Percentiles rank a stretch among this genome's conserved stretches.
These are phyloP conservation scores for Candida pseudoviswanathii DNA, from an alignment of 1,139 yeast species.

Conservation along the genomic window DNA sequence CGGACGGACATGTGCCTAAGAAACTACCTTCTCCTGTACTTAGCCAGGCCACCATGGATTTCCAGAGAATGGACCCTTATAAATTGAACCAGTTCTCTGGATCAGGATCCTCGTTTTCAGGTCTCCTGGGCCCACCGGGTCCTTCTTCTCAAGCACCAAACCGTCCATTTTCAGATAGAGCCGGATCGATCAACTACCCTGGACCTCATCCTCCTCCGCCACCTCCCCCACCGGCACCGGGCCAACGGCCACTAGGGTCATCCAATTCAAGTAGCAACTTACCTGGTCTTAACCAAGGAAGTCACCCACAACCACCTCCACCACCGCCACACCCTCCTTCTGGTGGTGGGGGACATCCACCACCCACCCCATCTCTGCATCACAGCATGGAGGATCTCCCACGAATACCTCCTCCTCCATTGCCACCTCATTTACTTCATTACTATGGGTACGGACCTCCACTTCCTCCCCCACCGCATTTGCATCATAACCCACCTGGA, in stretches of 20 bases:
- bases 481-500: conserved; percentile 2
- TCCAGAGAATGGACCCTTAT: background rate
- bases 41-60: conserved; percentile 2
- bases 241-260: background rate
- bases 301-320: conserved; percentile 6
- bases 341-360: background rate
- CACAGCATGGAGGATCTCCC: conserved; percentile 1
- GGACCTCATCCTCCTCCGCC: background rate
- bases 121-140: background rate
- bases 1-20: conserved; percentile 6
- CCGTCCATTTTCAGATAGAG: background rate
- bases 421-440: conserved; percentile 12
- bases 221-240: background rate
- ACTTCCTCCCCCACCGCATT: conserved; percentile 10
- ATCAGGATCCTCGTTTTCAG: background rate
- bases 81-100: conserved; percentile 1
- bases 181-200: background rate
- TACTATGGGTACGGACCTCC: conserved; percentile 16
- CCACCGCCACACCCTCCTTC: conserved; percentile 8
- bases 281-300: background rate
- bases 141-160: background rate
- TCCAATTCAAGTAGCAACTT: background rate
- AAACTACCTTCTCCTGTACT: conserved; percentile 10
- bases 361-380: conserved; percentile 2
- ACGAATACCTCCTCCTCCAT: conserved; percentile 8